A percentile compares a stretch with the other conserved stretches of the same genome.
Evolutionary conservation across 2,329 filamentous ascomycete species (phyloP).

Genomic region (Ophiostoma angusticollis): DNA sequence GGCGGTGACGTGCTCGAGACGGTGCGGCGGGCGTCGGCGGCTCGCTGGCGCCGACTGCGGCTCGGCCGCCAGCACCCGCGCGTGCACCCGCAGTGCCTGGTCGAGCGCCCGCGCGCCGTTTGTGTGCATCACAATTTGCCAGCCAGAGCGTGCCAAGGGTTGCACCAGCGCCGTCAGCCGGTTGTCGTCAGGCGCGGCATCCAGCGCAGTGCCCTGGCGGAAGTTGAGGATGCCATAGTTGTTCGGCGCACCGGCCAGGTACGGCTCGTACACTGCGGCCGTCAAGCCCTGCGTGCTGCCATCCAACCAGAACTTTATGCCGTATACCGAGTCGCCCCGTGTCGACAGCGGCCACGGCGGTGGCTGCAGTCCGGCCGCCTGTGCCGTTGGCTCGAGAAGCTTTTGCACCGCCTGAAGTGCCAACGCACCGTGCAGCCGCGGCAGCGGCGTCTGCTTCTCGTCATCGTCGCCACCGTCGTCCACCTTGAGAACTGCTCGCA

Average conservation of each 20-base stretch:
- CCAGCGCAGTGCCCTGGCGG: constrained; percentile 5
- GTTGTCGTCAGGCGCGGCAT: constrained; percentile 9
- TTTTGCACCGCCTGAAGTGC: constrained; percentile 3
- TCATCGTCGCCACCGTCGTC: not conserved
- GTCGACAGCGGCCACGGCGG: constrained; percentile 6
- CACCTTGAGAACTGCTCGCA: constrained; percentile 1
- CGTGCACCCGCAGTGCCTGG: constrained; percentile 10
- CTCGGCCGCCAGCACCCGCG: constrained; percentile 8
- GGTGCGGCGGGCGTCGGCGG: constrained; percentile 8
- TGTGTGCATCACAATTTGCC: constrained; percentile 13
- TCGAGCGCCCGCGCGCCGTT: constrained; percentile 9
- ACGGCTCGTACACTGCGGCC: constrained; percentile 7
- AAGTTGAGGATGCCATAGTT: constrained; percentile 18
- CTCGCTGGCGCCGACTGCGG: not conserved
- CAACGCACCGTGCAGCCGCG: constrained; percentile 8
- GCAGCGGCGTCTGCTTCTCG: not conserved
- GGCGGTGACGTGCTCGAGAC: constrained; percentile 11
- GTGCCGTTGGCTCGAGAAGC: constrained; percentile 1
- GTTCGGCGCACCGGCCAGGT: constrained; percentile 11
- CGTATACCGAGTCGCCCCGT: constrained; percentile 3
- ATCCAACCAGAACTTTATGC: constrained; percentile 11
- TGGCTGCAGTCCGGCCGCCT: constrained; percentile 3
- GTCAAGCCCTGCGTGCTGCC: constrained; percentile 11
- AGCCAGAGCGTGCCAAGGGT: constrained; percentile 9
- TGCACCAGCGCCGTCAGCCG: constrained; percentile 6